Evolutionary conservation across 2,329 filamentous ascomycete genomes (phyloP).

Genomic region (Ilyonectria sp.): DNA sequence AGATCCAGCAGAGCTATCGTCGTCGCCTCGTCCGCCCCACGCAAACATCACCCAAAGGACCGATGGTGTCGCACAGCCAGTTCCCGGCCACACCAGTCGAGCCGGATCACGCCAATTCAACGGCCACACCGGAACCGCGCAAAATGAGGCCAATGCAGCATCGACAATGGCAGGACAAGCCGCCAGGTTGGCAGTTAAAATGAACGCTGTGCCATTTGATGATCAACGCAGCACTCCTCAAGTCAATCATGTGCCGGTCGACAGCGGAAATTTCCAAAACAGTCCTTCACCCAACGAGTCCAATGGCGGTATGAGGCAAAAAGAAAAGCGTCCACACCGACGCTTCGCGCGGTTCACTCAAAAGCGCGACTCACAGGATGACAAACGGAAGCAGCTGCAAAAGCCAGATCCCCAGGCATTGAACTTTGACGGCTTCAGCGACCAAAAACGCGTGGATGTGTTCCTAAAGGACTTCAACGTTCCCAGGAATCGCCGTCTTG

Average conservation of each 20-base stretch:
- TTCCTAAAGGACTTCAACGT: conserved; percentile 22
- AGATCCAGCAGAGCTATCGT: not conserved
- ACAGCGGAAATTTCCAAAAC: not conserved
- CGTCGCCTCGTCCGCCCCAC: not conserved
- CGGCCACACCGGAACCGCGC: not conserved
- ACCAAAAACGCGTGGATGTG: not conserved
- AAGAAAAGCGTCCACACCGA: not conserved
- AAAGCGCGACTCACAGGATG: conserved; percentile 1
- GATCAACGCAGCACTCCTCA: not conserved
- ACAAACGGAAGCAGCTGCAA: not conserved
- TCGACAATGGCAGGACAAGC: not conserved
- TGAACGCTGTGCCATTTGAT: too few species aligned
- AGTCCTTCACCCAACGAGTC: not conserved
- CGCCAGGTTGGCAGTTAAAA: not conserved
- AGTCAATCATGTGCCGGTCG: not conserved
- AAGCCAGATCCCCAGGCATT: not conserved
- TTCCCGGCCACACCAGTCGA: not conserved
- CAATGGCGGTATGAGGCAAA: not conserved
- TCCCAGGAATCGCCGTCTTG: conserved; percentile 2
- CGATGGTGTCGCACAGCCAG: not conserved
- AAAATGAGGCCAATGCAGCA: not conserved
- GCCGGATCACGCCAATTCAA: not conserved
- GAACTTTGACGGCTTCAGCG: conserved; percentile 7
- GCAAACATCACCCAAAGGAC: not conserved
- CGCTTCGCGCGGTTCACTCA: not conserved